Base-by-base conservation (phyloP, 768 basidiomycete genomes). In the Tubosaeta brunneosetosa region DNA sequence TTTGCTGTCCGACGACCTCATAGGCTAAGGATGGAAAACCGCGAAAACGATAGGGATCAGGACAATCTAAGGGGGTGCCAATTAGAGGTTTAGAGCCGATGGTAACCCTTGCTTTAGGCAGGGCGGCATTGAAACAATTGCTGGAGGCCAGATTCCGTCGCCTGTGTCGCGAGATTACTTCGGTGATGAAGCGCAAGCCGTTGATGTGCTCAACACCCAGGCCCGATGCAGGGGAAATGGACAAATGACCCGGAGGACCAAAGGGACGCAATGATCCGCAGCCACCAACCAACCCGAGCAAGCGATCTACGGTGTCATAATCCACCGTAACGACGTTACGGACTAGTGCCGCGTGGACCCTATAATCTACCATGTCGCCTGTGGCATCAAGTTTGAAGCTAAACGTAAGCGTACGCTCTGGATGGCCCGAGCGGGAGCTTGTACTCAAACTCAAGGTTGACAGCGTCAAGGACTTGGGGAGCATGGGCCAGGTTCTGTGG, bases 351-450 rank as follows among this genome's bases (percentile, higher is more conserved):
- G 89, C 80, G 10, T 82, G 77, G 31, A 97, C 79, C 55, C 76
- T 74, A 59, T 80, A 77, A 50, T 94, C 91, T 11, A 81, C 59
- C 34, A 95, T 76, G n/a, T 82, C 74, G 0, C 91, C 91, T 3
- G 65, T 55, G 1, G 69, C 55, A 55, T 83, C 77, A 8, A 97
- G 54, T 59, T 85, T 85, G 47, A 77, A 75, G 53, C 93, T 95
- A 71, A 97, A 92, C 0, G 91, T 85, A 56, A 99, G 59, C 2
- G 85, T 85, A 6, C 76, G 78, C 58, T 86, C 83, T 0, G 72
- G 69, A 3, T 61, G 53, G 14, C 70, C 73, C n/a, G 54, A 55
- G 3, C 53, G 19, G 9, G 64, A 59, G 32, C 55, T 60, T 22
- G 70, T 61, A 22, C 80, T 80, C 42, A 85, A 66, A 59, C 79